Conservation (phyloP, 2,329 filamentous ascomycete genomes). For the Beauveria brongniartii region DNA sequence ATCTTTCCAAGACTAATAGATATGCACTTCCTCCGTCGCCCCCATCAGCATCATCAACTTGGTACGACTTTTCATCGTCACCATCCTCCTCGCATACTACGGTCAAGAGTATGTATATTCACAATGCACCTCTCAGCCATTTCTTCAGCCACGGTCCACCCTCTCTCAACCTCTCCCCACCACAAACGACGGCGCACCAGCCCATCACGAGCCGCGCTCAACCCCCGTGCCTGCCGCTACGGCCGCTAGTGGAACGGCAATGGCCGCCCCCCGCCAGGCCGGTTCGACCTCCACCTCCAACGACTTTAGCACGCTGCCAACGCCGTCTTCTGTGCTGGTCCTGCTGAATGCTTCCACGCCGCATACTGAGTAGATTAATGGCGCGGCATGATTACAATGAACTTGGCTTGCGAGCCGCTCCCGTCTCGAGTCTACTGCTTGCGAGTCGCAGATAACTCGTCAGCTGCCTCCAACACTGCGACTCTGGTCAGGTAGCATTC, state of each 20-base stretch:
- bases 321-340: slow-evolving; percentile 2
- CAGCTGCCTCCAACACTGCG: not conserved
- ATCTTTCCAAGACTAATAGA: not conserved
- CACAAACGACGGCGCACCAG: slow-evolving; percentile 13
- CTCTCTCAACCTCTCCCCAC: slow-evolving; percentile 6
- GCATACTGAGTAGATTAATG: not conserved
- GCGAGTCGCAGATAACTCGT: not conserved
- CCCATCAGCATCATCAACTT: not conserved
- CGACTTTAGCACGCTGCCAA: slow-evolving; percentile 8
- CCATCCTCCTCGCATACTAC: not conserved
- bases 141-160: slow-evolving; percentile 8
- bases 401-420: slow-evolving; percentile 5
- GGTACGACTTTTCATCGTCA: not conserved
- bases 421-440: not conserved
- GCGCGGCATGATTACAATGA: not conserved
- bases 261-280: slow-evolving; percentile 1
- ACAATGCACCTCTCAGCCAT: not conserved
- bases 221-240: slow-evolving; percentile 24
- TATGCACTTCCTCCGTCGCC: not conserved
- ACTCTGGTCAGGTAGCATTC: not conserved
- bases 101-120: not conserved
- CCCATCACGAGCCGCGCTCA: slow-evolving; percentile 23
- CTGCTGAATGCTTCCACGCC: slow-evolving; percentile 7
- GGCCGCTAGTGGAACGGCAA: slow-evolving; percentile 25
- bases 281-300: slow-evolving; percentile 9